Evolutionary conservation across 306 rosid species (phyloP).

Genomic region (Cyclanthera cordifolia): DNA sequence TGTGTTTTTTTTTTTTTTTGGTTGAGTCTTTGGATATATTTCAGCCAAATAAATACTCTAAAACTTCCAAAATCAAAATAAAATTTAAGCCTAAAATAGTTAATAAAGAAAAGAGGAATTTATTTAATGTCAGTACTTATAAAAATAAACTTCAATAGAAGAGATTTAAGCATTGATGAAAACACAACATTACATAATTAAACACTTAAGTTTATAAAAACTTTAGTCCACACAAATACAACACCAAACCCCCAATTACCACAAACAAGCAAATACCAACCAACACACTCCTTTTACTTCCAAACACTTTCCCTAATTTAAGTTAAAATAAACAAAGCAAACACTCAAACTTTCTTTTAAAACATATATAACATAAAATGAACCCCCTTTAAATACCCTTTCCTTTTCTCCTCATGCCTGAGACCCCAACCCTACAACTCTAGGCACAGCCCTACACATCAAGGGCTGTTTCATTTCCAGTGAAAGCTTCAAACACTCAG

Average conservation of each 20-base stretch:
- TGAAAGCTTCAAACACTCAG: constrained; percentile 57
- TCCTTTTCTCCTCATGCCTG: not conserved
- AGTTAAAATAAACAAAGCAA: not conserved
- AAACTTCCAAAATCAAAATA: too few species aligned
- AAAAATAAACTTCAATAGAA: not conserved
- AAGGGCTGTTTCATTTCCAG: constrained; percentile 65
- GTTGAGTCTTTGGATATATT: too few species aligned
- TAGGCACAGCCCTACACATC: constrained; percentile 45
- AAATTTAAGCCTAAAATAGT: too few species aligned
- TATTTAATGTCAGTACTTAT: too few species aligned
- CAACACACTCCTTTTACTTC: not conserved
- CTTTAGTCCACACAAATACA: not conserved
- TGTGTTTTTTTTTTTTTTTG: too few species aligned
- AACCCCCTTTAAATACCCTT: not conserved
- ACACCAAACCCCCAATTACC: not conserved
- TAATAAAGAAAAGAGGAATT: too few species aligned
- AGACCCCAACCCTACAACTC: constrained; percentile 14
- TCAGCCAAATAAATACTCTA: too few species aligned
- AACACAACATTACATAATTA: not conserved
- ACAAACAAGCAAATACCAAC: not conserved
- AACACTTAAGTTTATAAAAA: not conserved
- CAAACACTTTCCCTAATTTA: not conserved
- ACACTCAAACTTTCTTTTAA: not conserved
- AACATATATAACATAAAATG: not conserved
- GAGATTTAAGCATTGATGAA: not conserved